phyloP scores from a whole-genome alignment of 441 rosid genomes.

The Gossypium schwendimanii region DNA sequence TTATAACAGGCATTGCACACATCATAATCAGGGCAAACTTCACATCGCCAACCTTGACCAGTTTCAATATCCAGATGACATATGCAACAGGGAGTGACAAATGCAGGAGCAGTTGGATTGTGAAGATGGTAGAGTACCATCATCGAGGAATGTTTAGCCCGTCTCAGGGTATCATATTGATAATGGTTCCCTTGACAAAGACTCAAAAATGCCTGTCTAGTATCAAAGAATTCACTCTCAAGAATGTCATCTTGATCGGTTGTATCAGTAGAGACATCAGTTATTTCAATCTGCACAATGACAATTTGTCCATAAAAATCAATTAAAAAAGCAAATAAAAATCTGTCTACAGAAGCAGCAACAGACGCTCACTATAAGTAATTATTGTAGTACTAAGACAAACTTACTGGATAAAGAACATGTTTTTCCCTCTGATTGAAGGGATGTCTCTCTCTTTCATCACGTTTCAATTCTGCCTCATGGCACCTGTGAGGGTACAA shows the following conservation, averaged over 20 bases:
- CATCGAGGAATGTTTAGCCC: slow-evolving; percentile 99
- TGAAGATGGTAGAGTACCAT: slow-evolving; percentile 99
- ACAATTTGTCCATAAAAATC: slow-evolving; percentile 14
- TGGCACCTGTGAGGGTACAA: slow-evolving; percentile 54
- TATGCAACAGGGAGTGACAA: slow-evolving; percentile 78
- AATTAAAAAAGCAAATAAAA: neutral
- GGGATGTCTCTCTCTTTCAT: slow-evolving; percentile 94
- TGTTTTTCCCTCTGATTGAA: slow-evolving; percentile 78
- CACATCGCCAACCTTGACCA: slow-evolving; percentile 99
- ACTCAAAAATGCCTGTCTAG: slow-evolving; percentile 97
- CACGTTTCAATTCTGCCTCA: slow-evolving; percentile 79
- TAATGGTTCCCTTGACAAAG: slow-evolving; percentile 99
- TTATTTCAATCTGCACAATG: slow-evolving; percentile 60
- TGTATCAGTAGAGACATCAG: slow-evolving; percentile 70
- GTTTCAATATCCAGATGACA: slow-evolving; percentile 95
- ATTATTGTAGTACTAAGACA: slow-evolving; percentile 12
- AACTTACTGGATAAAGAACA: slow-evolving; percentile 61
- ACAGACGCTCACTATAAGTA: neutral
- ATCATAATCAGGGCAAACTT: slow-evolving; percentile 96
- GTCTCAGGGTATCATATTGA: slow-evolving; percentile 93
- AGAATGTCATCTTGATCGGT: slow-evolving; percentile 94
- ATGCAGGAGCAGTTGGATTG: slow-evolving; percentile 98
- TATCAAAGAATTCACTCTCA: slow-evolving; percentile 97
- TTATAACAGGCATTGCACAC: slow-evolving; percentile 84
- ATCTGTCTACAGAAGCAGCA: neutral